Evolutionary conservation across 2,329 filamentous ascomycete genomes (phyloP), one percentile per base, ranked within the genome.

Genomic region (Dothistroma septosporum): DNA sequence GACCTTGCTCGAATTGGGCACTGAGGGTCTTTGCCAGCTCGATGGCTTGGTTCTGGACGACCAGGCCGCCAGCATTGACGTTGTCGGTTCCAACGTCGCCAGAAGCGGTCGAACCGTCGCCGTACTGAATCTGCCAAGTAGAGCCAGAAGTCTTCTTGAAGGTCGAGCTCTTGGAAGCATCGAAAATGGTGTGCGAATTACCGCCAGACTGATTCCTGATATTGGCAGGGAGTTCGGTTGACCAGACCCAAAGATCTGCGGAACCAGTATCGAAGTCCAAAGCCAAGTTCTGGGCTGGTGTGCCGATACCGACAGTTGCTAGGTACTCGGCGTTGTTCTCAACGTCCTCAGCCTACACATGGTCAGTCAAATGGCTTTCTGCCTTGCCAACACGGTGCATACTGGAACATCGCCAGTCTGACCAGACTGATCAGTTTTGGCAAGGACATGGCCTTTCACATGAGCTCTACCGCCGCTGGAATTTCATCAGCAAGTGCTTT

Each of bases 241-340:
- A 61, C 66, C 64, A 68, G 14, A 71, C 67, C 87, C 86, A 90
- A 22, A 87, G 78, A 76, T 89, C 87, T 24, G 86, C 81, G 21
- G 85, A 88, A n/a, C 86, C 87, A 44, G 87, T 89, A 71, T 91
- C 87, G 62, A 90, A 89, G 69, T 89, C 63, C 28, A 66, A 57
- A 11, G 57, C 59, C 19, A 65, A 66, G 50, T 76, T 85, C 76
- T 90, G 87, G 2, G 80, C 74, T 14, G 86, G 86, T 1, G 82
- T 86, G 31, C 88, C 87, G 64, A 90, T 86, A 14, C 76, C 71
- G 32, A 89, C 82, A 35, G 83, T 79, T 56, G 72, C 74, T 12
- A 74, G 80, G 70, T 89, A 89, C 75, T 83, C 75, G 6, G 82
- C 77, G 64, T 90, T 87, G 66, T 88, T 87, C 74, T 90, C 85